A percentile compares a stretch with the other conserved stretches of the same genome.
phyloP scores from a whole-genome alignment of 2,329 filamentous ascomycete species.

The Aspergillus japonicus region DNA sequence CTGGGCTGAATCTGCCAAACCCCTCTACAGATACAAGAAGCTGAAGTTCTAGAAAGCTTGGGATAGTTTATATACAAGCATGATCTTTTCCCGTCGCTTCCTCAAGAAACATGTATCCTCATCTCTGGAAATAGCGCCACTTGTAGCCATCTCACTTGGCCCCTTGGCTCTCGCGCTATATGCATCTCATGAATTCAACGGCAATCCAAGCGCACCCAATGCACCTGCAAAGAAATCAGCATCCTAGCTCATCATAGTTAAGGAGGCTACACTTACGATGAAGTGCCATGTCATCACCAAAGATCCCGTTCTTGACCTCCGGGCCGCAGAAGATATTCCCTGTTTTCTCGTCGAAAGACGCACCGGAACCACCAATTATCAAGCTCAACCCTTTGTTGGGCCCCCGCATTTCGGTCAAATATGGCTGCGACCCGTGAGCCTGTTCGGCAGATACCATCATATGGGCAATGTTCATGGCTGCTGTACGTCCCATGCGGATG shows the following conservation, averaged over 20 bases:
- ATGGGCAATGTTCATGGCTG: not conserved
- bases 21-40: too few relatives aligned
- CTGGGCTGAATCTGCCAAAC: too few relatives aligned
- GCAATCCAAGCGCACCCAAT: not conserved
- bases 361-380: not conserved
- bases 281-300: slow-evolving; percentile 1
- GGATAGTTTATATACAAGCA: too few relatives aligned
- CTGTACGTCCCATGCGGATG: not conserved
- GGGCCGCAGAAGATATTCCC: not conserved
- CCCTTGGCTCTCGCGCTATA: not conserved
- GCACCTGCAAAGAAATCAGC: not conserved
- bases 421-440: not conserved
- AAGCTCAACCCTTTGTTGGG: not conserved
- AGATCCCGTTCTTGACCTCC: not conserved
- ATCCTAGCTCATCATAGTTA: not conserved
- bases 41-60: too few relatives aligned
- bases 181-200: not conserved
- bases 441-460: not conserved
- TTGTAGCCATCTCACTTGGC: too few relatives aligned
- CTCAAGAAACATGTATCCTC: too few relatives aligned
- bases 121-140: too few relatives aligned
- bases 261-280: not conserved
- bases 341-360: not conserved
- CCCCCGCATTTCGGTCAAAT: not conserved
- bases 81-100: too few relatives aligned